phyloP scores from a whole-genome alignment of 148 eudicot genomes.

The Rhododendron griersonianum region DNA sequence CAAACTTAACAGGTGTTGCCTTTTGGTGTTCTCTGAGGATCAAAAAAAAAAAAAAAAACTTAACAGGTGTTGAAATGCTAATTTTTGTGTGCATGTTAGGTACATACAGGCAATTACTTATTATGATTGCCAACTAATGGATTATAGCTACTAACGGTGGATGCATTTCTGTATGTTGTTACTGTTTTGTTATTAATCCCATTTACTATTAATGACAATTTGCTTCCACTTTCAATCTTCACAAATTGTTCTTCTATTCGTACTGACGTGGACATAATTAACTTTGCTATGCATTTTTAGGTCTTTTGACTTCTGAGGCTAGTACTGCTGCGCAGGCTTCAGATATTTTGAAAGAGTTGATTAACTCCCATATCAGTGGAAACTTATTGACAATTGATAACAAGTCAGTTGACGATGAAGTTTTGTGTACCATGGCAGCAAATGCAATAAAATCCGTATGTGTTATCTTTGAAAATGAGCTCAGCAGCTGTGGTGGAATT shows the following conservation, averaged over 20 bases:
- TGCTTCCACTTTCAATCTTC: neutral
- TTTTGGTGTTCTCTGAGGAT: too few species aligned
- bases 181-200: neutral
- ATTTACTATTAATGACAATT: neutral
- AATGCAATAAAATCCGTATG: slow-evolving; percentile 48
- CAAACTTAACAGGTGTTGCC: neutral
- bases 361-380: slow-evolving; percentile 31
- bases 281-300: slow-evolving; percentile 24
- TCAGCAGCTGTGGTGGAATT: slow-evolving; percentile 31
- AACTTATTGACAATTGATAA: slow-evolving; percentile 16
- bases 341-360: slow-evolving; percentile 49
- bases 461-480: slow-evolving; percentile 39
- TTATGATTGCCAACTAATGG: neutral
- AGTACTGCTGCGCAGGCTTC: slow-evolving; percentile 51
- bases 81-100: neutral
- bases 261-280: neutral
- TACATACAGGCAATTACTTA: neutral
- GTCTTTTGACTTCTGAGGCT: slow-evolving; percentile 57
- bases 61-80: neutral
- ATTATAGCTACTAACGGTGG: neutral
- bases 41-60: too few species aligned
- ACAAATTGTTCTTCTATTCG: neutral
- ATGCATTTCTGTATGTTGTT: neutral
- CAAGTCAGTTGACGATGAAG: slow-evolving; percentile 25
- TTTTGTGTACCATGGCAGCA: slow-evolving; percentile 29